Conservation (phyloP, 495 filamentous ascomycete species). For the Tuber microsphaerosporum region DNA sequence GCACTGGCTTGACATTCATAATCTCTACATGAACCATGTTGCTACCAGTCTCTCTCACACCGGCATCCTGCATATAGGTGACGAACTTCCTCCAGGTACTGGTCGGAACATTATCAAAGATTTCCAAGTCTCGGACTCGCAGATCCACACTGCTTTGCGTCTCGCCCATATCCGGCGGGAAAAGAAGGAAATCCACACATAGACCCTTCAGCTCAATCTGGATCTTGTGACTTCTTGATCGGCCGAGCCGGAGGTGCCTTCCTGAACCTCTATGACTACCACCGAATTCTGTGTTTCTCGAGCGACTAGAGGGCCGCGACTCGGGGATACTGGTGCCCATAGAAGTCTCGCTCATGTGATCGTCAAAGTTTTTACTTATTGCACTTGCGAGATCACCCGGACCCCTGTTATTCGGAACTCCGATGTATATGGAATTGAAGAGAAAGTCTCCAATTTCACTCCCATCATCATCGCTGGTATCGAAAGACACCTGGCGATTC, state of each 20-base stretch:
- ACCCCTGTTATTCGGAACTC: constrained; percentile 77
- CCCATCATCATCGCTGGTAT: constrained; percentile 65
- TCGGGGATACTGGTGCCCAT: constrained; percentile 63
- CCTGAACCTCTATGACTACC: constrained; percentile 45
- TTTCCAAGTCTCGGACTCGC: constrained; percentile 70
- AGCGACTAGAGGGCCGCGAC: constrained; percentile 28
- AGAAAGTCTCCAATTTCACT: constrained; percentile 87
- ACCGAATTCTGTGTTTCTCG: constrained; percentile 45
- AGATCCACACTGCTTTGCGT: constrained; percentile 81
- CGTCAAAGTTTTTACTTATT: constrained; percentile 82
- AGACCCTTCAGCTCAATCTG: constrained; percentile 87
- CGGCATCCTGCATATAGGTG: constrained; percentile 82
- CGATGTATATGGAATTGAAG: constrained; percentile 98
- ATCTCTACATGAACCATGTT: constrained; percentile 87
- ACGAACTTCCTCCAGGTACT: constrained; percentile 98
- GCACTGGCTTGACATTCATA: constrained; percentile 75
- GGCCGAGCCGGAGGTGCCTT: constrained; percentile 63
- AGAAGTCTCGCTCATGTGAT: constrained; percentile 79
- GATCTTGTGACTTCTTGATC: constrained; percentile 89
- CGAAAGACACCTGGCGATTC: constrained; percentile 47
- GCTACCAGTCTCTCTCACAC: constrained; percentile 71
- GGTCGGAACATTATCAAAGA: constrained; percentile 89
- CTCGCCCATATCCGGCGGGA: constrained; percentile 68
- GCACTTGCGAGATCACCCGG: constrained; percentile 68
- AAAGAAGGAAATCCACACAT: constrained; percentile 73